Evolutionary conservation across 2,329 filamentous ascomycete species (phyloP), one percentile per base, ranked within the genome.

Genomic region (Chrysosporium queenslandicum): DNA sequence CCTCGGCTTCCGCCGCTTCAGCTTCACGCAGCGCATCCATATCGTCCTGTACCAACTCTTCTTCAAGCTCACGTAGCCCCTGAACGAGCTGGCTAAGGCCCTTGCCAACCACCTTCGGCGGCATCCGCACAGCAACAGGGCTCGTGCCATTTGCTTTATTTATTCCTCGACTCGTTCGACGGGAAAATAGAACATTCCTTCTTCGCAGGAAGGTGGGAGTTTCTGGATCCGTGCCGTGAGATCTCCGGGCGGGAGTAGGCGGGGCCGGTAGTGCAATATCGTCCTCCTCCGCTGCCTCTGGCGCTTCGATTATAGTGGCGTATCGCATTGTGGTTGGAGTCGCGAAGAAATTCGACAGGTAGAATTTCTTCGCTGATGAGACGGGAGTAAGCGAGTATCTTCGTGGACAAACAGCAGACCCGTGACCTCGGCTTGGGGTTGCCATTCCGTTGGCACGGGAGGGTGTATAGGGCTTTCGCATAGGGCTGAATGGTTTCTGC

Each of bases 321-420:
- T 70, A 74, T 37, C 70, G 67, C 58, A 68, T 62, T 0, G 70
- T 70, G 2, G 68, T 73, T 1, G 72, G 72, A 0, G 71, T 74
- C 11, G 70, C 70, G 53, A 74, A 74, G 32, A 74, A 65, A 43
- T 69, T 69, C 9, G 69, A 68, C 12, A 74, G 63, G 57, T 70
- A 70, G 51, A 71, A 71, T 52, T 67, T 70, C 54, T 71, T 72
- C 8, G 69, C 69, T 9, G 70, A 68, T 11, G 70, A 73, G 2
- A 64, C 66, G 2, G 71, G 71, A 0, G 71, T 74, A 5, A 69
- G 30, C 5, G 59, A 59, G 20, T 52, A 45, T 45, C 49, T 48
- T 30, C 52, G 47, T 21, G 18, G 29, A 16, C 53, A 46, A 18
- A 20, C n/a, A 5, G 39, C 42, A 23, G 53, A 43, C 1, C 41